Evolutionary conservation across 1,284 basidiomycete species (phyloP).

Genomic region (Ustilago hordei): DNA sequence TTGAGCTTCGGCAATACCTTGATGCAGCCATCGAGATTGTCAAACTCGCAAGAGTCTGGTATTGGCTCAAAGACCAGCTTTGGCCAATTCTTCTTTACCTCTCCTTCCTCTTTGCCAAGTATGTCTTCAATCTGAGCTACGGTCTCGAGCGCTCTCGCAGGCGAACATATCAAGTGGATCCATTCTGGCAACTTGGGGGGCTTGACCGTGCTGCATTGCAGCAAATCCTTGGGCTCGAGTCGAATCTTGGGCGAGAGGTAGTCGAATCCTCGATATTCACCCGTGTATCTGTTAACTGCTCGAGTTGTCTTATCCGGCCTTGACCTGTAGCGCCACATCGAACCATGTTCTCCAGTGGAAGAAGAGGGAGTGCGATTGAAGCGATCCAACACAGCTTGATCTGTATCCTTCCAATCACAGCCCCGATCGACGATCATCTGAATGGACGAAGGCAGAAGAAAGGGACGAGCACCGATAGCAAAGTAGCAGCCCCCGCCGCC

Average conservation of each 20-base stretch:
- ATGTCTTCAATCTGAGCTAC: constrained; percentile 76
- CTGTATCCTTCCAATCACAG: constrained; percentile 78
- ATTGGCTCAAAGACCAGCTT: constrained; percentile 85
- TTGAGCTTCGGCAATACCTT: constrained; percentile 75
- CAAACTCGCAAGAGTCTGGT: constrained; percentile 73
- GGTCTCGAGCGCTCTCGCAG: constrained; percentile 78
- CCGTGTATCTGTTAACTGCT: constrained; percentile 82
- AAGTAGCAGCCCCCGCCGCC: constrained; percentile 83
- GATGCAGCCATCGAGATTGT: constrained; percentile 79
- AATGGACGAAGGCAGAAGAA: constrained; percentile 70
- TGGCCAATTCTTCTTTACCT: constrained; percentile 73
- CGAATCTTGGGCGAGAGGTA: constrained; percentile 82
- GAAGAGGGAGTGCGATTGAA: constrained; percentile 75
- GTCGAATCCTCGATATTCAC: constrained; percentile 80
- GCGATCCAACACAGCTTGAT: constrained; percentile 75
- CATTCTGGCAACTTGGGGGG: constrained; percentile 73
- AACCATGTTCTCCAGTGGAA: not conserved
- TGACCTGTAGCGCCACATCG: constrained; percentile 82
- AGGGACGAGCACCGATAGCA: constrained; percentile 81
- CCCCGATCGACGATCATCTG: constrained; percentile 86
- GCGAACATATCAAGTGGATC: constrained; percentile 89
- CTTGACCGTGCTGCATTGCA: constrained; percentile 71
- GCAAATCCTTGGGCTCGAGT: constrained; percentile 79
- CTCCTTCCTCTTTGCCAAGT: constrained; percentile 46
- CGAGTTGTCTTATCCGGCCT: constrained; percentile 76